These are phyloP conservation scores for Ascochyta rabiei DNA, from an alignment of 2,329 filamentous ascomycete species.

Conservation along the genomic window DNA sequence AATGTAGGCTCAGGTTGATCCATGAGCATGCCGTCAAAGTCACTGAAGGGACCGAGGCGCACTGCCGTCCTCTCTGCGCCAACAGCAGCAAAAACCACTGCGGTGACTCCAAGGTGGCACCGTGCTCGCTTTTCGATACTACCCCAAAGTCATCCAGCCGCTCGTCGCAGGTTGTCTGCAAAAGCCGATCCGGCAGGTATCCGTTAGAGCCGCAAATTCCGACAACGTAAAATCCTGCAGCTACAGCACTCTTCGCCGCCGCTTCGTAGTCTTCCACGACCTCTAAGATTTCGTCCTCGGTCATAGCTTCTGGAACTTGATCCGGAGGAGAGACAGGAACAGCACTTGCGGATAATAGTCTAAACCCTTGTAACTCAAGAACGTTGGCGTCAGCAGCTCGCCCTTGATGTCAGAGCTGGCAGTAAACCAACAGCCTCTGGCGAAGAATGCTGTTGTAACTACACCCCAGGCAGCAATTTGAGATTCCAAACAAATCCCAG, in stretches of 20 bases:
- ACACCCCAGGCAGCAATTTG: constrained; percentile 61
- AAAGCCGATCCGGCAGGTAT: constrained; percentile 70
- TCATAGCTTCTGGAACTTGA: constrained; percentile 40
- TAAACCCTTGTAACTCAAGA: constrained; percentile 34
- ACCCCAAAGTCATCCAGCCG: constrained; percentile 57
- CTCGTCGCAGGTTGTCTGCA: constrained; percentile 62
- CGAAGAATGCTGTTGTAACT: constrained; percentile 65
- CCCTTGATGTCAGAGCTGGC: constrained; percentile 66
- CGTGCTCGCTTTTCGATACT: constrained; percentile 57
- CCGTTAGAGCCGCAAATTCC: constrained; percentile 65
- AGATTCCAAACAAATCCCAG: constrained; percentile 60
- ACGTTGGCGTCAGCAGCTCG: constrained; percentile 54
- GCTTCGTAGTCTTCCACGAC: constrained; percentile 44
- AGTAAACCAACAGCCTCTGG: constrained; percentile 62
- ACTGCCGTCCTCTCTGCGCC: constrained; percentile 62
- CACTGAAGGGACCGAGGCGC: constrained; percentile 65
- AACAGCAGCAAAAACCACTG: constrained; percentile 56
- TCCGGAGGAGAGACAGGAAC: constrained; percentile 37
- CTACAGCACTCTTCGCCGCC: constrained; percentile 52
- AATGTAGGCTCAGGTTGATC: constrained; percentile 59
- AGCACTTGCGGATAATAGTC: constrained; percentile 38
- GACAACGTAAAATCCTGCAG: constrained; percentile 65
- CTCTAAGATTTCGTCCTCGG: constrained; percentile 42
- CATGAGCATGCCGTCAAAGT: constrained; percentile 70
- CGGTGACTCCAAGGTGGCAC: constrained; percentile 59